Evolutionary conservation across 2,329 filamentous ascomycete genomes (phyloP).

Genomic region (Nemania bipapillata): DNA sequence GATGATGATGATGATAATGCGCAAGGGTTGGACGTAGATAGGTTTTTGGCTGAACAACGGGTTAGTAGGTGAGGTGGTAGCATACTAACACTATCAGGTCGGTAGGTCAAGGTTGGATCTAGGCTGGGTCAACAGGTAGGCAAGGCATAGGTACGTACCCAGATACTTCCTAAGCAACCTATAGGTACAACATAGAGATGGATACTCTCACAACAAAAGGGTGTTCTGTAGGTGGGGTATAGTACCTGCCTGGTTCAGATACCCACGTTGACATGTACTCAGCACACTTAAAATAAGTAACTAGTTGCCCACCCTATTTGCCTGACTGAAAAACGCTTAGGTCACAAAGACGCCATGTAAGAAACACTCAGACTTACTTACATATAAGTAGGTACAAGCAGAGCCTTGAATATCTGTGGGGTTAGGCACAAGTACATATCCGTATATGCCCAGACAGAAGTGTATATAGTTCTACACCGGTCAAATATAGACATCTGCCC

Average conservation of each 20-base stretch:
- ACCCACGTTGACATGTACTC: neutral
- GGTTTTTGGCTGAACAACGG: slow-evolving; percentile 37
- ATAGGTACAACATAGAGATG: neutral
- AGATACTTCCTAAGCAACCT: neutral
- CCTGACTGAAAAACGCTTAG: slow-evolving; percentile 8
- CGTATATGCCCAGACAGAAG: neutral
- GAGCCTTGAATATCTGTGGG: neutral
- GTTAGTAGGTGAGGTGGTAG: slow-evolving; percentile 35
- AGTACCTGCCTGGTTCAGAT: no score
- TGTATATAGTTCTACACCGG: neutral
- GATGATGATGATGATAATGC: slow-evolving; percentile 40
- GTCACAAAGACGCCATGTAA: slow-evolving; percentile 29
- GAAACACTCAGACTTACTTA: neutral
- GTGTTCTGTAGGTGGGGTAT: slow-evolving; percentile 19
- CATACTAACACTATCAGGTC: neutral
- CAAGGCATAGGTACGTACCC: slow-evolving; percentile 29
- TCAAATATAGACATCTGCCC: neutral
- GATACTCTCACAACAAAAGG: neutral
- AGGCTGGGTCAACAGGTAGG: slow-evolving; percentile 17
- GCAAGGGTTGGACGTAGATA: slow-evolving; percentile 41
- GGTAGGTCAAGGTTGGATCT: slow-evolving; percentile 11
- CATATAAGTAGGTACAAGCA: neutral
- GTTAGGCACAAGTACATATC: slow-evolving; percentile 26
- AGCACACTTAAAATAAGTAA: neutral
- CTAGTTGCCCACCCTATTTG: neutral